These are phyloP conservation scores for Phlyctochytrium planicorne DNA, from an alignment of 192 early-diverging fungal genomes.

Conservation along the genomic window DNA sequence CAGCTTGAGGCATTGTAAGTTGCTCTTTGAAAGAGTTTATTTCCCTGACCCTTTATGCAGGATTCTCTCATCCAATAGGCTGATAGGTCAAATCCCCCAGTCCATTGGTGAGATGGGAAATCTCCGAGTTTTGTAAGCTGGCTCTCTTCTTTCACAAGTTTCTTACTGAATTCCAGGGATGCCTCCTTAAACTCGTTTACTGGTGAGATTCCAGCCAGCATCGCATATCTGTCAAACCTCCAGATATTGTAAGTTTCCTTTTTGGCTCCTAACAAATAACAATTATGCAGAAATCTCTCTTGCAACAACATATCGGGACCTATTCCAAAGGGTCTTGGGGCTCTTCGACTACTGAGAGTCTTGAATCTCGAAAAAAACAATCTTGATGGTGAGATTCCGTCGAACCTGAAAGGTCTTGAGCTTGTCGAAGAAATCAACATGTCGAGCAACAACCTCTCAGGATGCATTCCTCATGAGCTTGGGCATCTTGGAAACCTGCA, in stretches of 20 bases:
- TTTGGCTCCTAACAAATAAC: not conserved
- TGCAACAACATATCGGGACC: conserved; percentile 4
- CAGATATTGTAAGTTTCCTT: not conserved
- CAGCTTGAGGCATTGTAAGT: no score
- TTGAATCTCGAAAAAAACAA: conserved; percentile 6
- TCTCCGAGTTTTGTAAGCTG: no score
- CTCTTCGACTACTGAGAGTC: not conserved
- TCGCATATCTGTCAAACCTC: not conserved
- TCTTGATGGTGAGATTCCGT: conserved; percentile 6
- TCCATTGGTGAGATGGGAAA: no score
- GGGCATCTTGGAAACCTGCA: no score
- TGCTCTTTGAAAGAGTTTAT: no score
- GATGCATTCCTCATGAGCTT: conserved; percentile 5
- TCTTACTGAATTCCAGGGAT: no score
- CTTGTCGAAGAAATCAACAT: not conserved
- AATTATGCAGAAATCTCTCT: not conserved
- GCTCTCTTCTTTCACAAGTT: no score
- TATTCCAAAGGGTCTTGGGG: not conserved
- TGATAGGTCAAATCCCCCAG: no score
- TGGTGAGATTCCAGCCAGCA: not conserved
- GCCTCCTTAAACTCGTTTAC: not conserved
- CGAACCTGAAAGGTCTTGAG: not conserved
- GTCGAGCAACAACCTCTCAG: not conserved
- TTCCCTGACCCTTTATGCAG: no score
- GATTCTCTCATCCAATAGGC: no score